A percentile compares a stretch with the other conserved stretches of the same genome.
These are phyloP conservation scores for Trichaptum fuscoviolaceum DNA, from an alignment of 768 basidiomycete genomes.

Conservation along the genomic window DNA sequence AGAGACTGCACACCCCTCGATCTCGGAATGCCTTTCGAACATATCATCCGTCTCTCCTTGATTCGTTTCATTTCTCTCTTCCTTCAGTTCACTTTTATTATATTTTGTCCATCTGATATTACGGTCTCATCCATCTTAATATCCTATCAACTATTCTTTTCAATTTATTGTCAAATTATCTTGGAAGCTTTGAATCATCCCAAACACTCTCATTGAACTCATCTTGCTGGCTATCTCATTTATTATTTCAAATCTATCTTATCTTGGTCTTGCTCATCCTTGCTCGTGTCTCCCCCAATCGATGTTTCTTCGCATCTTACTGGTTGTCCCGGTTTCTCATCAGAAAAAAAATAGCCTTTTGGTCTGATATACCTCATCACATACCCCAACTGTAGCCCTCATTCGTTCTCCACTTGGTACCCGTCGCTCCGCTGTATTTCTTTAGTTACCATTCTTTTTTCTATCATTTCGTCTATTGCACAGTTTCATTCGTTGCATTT, in stretches of 20 bases:
- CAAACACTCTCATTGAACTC: neutral
- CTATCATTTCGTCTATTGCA: neutral
- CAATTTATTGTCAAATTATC: neutral
- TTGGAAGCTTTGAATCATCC: neutral
- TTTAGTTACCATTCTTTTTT: neutral
- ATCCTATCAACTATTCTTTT: neutral
- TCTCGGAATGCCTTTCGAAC: neutral
- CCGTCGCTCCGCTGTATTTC: neutral
- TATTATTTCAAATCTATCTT: neutral
- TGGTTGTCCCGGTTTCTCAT: neutral
- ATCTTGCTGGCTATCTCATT: neutral
- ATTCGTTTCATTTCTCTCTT: neutral
- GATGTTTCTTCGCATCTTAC: neutral
- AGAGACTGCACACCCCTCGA: neutral
- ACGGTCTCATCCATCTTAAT: slow-evolving; percentile 5
- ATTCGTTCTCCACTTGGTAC: neutral
- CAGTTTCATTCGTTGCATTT: neutral
- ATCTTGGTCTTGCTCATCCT: neutral
- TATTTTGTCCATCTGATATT: neutral
- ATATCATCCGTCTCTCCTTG: neutral
- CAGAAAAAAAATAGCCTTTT: neutral
- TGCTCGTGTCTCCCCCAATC: neutral
- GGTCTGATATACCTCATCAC: neutral
- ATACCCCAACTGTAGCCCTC: slow-evolving; percentile 1
- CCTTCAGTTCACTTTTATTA: neutral